Conservation (phyloP, 345 rosid species). For the Linum lewisii region DNA sequence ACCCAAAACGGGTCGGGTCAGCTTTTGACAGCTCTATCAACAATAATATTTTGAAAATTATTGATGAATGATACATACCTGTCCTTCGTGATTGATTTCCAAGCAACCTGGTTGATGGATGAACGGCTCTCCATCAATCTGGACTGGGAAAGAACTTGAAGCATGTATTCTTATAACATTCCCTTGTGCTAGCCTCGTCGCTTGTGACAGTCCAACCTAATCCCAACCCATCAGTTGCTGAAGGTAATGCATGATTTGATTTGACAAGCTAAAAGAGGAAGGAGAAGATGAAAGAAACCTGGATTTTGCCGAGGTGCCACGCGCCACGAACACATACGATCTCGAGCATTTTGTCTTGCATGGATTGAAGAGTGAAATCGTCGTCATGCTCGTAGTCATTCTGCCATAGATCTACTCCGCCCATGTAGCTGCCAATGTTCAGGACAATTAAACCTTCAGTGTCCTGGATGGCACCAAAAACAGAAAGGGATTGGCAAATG, state of each 20-base stretch:
- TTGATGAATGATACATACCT: slow-evolving; percentile 25
- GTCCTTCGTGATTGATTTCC: slow-evolving; percentile 60
- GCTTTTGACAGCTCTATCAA: too few relatives aligned
- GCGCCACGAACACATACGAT: slow-evolving; percentile 76
- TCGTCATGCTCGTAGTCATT: slow-evolving; percentile 67
- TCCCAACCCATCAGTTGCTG: neutral
- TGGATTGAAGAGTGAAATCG: slow-evolving; percentile 51
- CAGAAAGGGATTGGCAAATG: slow-evolving; percentile 5
- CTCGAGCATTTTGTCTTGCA: slow-evolving; percentile 72
- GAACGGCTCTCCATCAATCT: slow-evolving; percentile 67
- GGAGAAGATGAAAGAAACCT: slow-evolving; percentile 26
- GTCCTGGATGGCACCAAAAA: slow-evolving; percentile 34
- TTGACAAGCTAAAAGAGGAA: neutral
- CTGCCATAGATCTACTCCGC: slow-evolving; percentile 90
- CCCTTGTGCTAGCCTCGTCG: slow-evolving; percentile 62
- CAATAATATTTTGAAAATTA: too few relatives aligned
- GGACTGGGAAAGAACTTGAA: slow-evolving; percentile 55
- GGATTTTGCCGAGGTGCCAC: slow-evolving; percentile 89
- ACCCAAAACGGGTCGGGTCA: too few relatives aligned
- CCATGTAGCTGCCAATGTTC: slow-evolving; percentile 87
- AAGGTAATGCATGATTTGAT: neutral
- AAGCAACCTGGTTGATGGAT: slow-evolving; percentile 59
- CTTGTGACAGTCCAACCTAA: slow-evolving; percentile 64
- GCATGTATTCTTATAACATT: slow-evolving; percentile 44
- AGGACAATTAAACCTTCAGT: slow-evolving; percentile 72